A percentile compares a stretch with the other conserved stretches of the same genome.
Evolutionary conservation across 106 monocot genomes (phyloP).

Genomic region (Triglochin maritima): DNA sequence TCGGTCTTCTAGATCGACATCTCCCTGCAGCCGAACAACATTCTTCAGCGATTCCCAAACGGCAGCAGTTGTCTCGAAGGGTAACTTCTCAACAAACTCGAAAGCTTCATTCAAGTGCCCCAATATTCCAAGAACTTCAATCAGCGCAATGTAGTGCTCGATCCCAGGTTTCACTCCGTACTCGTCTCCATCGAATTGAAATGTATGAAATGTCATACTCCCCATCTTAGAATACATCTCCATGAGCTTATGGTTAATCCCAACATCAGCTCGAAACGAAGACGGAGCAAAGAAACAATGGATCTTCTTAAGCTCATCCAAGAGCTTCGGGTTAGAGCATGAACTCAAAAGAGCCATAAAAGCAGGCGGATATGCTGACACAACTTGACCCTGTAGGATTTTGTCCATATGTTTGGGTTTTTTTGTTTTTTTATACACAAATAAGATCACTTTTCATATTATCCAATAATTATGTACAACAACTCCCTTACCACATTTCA

Average conservation of each 20-base stretch:
- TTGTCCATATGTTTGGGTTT: too few species aligned
- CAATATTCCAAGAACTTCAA: constrained; percentile 71
- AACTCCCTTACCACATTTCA: too few species aligned
- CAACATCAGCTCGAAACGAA: constrained; percentile 52
- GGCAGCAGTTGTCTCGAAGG: constrained; percentile 8
- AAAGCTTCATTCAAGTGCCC: constrained; percentile 68
- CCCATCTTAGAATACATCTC: constrained; percentile 49
- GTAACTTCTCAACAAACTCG: constrained; percentile 54
- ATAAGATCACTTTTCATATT: too few species aligned
- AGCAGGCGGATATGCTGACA: constrained; percentile 26
- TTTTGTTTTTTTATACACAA: too few species aligned
- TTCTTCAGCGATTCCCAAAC: constrained; percentile 69
- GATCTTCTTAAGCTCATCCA: constrained; percentile 74
- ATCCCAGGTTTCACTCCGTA: constrained; percentile 52
- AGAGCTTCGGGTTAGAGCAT: constrained; percentile 46
- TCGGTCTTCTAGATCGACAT: constrained; percentile 58
- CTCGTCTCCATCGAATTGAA: constrained; percentile 63
- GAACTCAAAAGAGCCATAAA: constrained; percentile 42
- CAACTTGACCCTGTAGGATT: constrained; percentile 47
- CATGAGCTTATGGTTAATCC: constrained; percentile 56
- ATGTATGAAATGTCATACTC: constrained; percentile 62
- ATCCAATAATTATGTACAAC: too few species aligned
- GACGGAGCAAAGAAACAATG: constrained; percentile 57
- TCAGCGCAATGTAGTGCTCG: constrained; percentile 69
- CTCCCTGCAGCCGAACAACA: constrained; percentile 62